Conservation (phyloP, 2,329 filamentous ascomycete species). For the Cladosporium phlei region DNA sequence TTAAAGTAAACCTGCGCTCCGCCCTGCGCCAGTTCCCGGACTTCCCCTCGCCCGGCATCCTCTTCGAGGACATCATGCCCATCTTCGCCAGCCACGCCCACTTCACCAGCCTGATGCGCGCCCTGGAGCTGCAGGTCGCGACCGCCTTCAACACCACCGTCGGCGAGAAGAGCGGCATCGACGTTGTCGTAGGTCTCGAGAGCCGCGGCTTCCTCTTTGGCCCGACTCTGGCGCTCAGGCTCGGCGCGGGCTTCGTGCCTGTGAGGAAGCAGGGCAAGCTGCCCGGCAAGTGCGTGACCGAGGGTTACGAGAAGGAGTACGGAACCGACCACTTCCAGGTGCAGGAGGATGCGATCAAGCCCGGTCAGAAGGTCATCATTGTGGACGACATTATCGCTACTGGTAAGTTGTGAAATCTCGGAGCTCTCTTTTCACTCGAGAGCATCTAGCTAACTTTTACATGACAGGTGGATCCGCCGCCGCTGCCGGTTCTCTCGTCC, state of each 20-base stretch:
- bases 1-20: constrained; percentile 63
- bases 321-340: constrained; percentile 95
- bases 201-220: constrained; percentile 95
- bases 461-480: constrained; percentile 79
- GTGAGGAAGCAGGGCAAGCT: constrained; percentile 95
- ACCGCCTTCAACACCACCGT: constrained; percentile 48
- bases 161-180: constrained; percentile 42
- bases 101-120: constrained; percentile 73
- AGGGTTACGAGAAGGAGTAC: constrained; percentile 91
- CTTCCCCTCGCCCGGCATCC: constrained; percentile 86
- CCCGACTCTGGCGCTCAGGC: constrained; percentile 74
- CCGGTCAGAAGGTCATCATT: constrained; percentile 83
- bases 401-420: constrained; percentile 54
- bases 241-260: constrained; percentile 84
- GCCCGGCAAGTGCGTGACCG: constrained; percentile 80
- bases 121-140: constrained; percentile 76
- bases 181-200: constrained; percentile 90
- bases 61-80: constrained; percentile 97
- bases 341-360: constrained; percentile 77
- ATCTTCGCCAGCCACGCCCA: constrained; percentile 75
- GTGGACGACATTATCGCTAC: constrained; percentile 99
- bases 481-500: constrained; percentile 80
- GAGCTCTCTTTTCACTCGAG: background rate
- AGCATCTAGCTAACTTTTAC: constrained; percentile 11
- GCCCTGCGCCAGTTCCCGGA: constrained; percentile 82